Conservation (phyloP, 495 filamentous ascomycete genomes). For the Daldinia concentrica region DNA sequence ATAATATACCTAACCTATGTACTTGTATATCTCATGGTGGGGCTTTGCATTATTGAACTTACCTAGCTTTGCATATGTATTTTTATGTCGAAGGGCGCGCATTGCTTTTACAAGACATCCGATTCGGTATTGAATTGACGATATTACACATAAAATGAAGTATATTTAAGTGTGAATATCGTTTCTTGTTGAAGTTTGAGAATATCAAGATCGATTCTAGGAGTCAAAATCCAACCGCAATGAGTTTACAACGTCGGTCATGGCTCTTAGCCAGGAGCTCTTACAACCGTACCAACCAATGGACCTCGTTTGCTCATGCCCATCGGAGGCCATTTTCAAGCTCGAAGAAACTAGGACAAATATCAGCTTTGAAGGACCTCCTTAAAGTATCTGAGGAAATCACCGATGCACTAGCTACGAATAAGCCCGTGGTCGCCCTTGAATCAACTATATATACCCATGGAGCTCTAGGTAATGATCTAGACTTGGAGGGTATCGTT, state of each 20-base stretch:
- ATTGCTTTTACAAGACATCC: slow-evolving; percentile 8
- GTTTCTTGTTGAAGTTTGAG: not conserved
- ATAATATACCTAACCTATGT: too few relatives aligned
- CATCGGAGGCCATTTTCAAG: slow-evolving; percentile 22
- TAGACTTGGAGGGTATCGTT: slow-evolving; percentile 82
- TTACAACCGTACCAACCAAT: not conserved
- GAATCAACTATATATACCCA: slow-evolving; percentile 82
- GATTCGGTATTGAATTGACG: slow-evolving; percentile 4
- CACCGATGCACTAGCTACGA: slow-evolving; percentile 72
- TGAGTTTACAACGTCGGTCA: slow-evolving; percentile 10
- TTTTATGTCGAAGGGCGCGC: slow-evolving; percentile 31
- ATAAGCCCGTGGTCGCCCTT: slow-evolving; percentile 85
- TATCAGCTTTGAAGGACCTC: slow-evolving; percentile 59
- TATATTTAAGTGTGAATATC: not conserved
- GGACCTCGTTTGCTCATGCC: not conserved
- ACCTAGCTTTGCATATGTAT: not conserved
- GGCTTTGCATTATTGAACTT: not conserved
- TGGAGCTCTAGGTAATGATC: slow-evolving; percentile 86
- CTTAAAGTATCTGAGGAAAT: slow-evolving; percentile 86
- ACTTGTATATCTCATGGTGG: not conserved
- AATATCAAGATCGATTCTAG: not conserved
- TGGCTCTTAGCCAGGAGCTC: slow-evolving; percentile 16
- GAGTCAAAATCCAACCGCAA: not conserved
- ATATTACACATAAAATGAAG: slow-evolving; percentile 5
- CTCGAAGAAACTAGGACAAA: slow-evolving; percentile 20